These are phyloP conservation scores for Sherardia arvensis DNA, from an alignment of 257 asterid species.

Conservation along the genomic window DNA sequence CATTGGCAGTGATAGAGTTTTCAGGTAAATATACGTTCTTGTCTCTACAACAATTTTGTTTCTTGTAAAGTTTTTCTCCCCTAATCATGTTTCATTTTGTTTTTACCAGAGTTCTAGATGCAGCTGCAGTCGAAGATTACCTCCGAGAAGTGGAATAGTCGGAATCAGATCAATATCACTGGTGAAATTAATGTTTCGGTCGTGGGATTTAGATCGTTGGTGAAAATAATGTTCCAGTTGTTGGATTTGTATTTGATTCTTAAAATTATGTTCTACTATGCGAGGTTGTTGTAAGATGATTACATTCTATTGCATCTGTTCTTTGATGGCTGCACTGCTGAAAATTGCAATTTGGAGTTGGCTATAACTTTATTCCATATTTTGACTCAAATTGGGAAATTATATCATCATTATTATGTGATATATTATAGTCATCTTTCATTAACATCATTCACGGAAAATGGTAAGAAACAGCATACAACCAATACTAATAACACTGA, in stretches of 20 bases:
- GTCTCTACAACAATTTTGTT: not conserved
- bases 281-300: not conserved
- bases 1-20: slow-evolving; percentile 73
- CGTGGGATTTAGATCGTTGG: no score
- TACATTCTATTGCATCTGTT: not conserved
- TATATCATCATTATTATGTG: no score
- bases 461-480: no score
- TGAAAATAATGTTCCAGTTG: not conserved
- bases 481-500: no score
- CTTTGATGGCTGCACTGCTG: no score
- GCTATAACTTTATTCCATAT: not conserved
- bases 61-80: not conserved
- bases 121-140: slow-evolving; percentile 96
- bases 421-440: no score
- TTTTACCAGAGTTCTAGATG: slow-evolving; percentile 64
- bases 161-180: not conserved
- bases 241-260: not conserved
- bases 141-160: slow-evolving; percentile 81
- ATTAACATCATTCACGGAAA: no score
- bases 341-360: not conserved
- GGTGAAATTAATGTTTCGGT: not conserved
- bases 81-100: not conserved
- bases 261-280: not conserved
- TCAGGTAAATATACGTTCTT: slow-evolving; percentile 35
- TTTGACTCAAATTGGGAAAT: not conserved